Evolutionary conservation across 2,329 filamentous ascomycete genomes (phyloP), one percentile per base, ranked within the genome.

Genomic region (Aureobasidium namibiae): DNA sequence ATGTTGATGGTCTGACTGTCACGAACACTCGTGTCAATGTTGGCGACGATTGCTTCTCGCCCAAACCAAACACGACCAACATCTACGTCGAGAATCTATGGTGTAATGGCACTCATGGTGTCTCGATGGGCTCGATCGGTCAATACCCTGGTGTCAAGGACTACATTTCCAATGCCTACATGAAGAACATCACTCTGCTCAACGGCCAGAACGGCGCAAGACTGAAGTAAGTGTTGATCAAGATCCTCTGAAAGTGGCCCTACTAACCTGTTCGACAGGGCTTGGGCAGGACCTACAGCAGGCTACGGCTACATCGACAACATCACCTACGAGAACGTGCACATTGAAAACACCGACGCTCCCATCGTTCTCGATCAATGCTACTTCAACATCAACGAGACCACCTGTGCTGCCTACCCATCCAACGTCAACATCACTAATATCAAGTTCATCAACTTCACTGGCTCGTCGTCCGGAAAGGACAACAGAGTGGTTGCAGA

Each of bases 221-320:
- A 4, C 76, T 86, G 45, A 86, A 86, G 50, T 54, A 16, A 54
- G 26, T 13, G 2, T 3, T 16, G 29, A 16, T 14, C 4, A 13
- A 45, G 4, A 16, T 6, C 11, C n/a, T 29, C 7, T 8, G 7
- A 16, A 14, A 1, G 1, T 14, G 11, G 4, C 8, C 5, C 5
- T 42, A 38, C 50, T 54, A 4, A 54, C n/a, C 18, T 3, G 8
- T 1, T 42, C 9, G 13, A 13, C 10, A 54, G 39, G 72, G 76
- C 78, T 2, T 85, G 83, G 82, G 83, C 82, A 0, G 82, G 83
- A 0, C 71, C 75, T 1, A 71, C 78, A 45, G 78, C 80, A 0
- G 83, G 83, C 2, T 83, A 83, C 61, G 83, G 83, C 9, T 83
- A 79, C 58, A 81, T 85, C 63, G 76, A 80, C 64, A 86, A 85